These are phyloP conservation scores for Mallotus nudiflorus DNA, from an alignment of 345 rosid genomes.

Conservation along the genomic window DNA sequence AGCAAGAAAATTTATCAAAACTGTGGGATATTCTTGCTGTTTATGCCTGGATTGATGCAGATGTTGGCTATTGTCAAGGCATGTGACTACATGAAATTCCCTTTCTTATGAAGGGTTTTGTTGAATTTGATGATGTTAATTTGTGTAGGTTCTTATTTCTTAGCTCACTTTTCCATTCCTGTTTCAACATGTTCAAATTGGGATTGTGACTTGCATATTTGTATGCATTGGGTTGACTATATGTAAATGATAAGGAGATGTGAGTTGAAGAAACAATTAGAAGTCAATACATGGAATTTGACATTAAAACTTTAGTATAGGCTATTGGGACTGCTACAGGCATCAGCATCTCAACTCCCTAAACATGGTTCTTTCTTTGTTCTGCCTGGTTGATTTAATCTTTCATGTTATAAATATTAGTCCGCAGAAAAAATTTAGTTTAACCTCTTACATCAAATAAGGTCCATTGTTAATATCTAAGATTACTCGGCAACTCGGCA, in stretches of 20 bases:
- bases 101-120: no score
- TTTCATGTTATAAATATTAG: no score
- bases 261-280: neutral
- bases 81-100: slow-evolving; percentile 12
- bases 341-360: neutral
- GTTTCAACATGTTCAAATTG: neutral
- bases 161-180: neutral
- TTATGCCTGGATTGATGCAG: slow-evolving; percentile 93
- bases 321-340: neutral
- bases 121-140: neutral
- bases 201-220: neutral
- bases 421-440: neutral
- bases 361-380: no score
- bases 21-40: slow-evolving; percentile 96
- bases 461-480: neutral
- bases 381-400: no score
- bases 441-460: neutral
- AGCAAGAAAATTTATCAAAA: slow-evolving; percentile 81
- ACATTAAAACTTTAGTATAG: neutral
- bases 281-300: neutral
- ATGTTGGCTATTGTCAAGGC: slow-evolving; percentile 99
- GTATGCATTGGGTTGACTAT: neutral
- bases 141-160: neutral
- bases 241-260: neutral
- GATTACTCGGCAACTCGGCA: no score